Evolutionary conservation across 2,329 filamentous ascomycete genomes (phyloP).

Genomic region (Calonectria multiphialidica): DNA sequence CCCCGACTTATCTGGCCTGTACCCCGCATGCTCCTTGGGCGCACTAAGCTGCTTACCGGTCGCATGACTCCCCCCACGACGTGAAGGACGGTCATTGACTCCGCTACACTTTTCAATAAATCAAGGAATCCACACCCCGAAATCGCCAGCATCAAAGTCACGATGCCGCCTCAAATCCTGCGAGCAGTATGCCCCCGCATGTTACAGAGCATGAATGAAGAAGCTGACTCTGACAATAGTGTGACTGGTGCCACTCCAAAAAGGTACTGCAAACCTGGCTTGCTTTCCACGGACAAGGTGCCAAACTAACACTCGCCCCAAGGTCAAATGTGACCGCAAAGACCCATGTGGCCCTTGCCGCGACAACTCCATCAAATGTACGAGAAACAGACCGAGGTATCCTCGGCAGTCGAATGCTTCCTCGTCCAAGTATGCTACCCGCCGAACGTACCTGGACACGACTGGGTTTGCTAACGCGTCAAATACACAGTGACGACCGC

Average conservation of each 20-base stretch:
- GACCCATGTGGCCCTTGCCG: conserved; percentile 6
- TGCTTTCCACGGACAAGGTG: not conserved
- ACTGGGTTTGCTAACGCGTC: not conserved
- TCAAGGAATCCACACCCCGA: not conserved
- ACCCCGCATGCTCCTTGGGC: not conserved
- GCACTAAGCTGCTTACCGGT: not conserved
- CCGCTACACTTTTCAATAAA: not conserved
- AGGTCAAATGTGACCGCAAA: conserved; percentile 16
- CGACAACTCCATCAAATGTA: not conserved
- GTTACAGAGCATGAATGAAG: not conserved
- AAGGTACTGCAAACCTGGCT: not conserved
- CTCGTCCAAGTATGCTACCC: not conserved
- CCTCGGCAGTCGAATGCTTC: not conserved
- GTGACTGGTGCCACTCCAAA: conserved; percentile 13
- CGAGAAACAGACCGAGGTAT: not conserved
- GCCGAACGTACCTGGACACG: not conserved
- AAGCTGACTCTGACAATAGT: not conserved
- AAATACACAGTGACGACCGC: not conserved
- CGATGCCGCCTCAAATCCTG: not conserved
- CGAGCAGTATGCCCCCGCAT: not conserved
- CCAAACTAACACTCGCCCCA: not conserved
- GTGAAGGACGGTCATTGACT: not conserved
- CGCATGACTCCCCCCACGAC: not conserved
- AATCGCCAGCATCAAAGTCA: not conserved
- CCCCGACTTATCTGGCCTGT: not conserved